Evolutionary conservation across 148 eudicot species (phyloP).

Genomic region (Chenopodium berlandieri): DNA sequence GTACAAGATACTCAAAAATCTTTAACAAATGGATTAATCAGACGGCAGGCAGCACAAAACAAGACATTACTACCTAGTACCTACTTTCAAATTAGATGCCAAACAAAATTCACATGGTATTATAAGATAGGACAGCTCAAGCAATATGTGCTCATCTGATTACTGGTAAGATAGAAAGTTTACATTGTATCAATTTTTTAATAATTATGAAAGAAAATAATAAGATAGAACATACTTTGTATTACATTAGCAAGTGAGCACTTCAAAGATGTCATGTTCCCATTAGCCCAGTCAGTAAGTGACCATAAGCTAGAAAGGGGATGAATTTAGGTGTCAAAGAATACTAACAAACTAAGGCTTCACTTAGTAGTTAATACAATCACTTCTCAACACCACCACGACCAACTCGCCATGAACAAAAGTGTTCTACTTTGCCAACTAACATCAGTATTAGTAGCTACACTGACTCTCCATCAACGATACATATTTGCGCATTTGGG

Average conservation of each 20-base stretch:
- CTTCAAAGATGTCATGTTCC: not conserved
- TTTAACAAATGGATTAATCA: not conserved
- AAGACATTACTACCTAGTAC: not conserved
- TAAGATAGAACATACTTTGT: too few species aligned
- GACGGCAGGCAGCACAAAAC: not conserved
- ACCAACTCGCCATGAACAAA: not conserved
- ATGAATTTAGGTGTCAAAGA: not conserved
- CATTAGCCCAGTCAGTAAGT: not conserved
- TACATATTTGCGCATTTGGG: not conserved
- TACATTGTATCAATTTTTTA: not conserved
- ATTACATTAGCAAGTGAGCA: not conserved
- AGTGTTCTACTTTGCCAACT: not conserved
- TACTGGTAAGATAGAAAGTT: not conserved
- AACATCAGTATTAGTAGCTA: not conserved
- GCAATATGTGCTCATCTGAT: not conserved
- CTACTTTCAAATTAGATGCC: not conserved
- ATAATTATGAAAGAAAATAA: not conserved
- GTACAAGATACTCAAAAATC: not conserved
- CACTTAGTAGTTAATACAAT: not conserved
- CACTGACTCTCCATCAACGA: not conserved
- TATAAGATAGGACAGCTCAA: not conserved
- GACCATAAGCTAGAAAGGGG: not conserved
- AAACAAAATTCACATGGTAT: not conserved
- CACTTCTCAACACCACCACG: not conserved
- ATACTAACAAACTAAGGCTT: not conserved